phyloP scores from a whole-genome alignment of 148 eudicot species.

The Rhododendron henanense region DNA sequence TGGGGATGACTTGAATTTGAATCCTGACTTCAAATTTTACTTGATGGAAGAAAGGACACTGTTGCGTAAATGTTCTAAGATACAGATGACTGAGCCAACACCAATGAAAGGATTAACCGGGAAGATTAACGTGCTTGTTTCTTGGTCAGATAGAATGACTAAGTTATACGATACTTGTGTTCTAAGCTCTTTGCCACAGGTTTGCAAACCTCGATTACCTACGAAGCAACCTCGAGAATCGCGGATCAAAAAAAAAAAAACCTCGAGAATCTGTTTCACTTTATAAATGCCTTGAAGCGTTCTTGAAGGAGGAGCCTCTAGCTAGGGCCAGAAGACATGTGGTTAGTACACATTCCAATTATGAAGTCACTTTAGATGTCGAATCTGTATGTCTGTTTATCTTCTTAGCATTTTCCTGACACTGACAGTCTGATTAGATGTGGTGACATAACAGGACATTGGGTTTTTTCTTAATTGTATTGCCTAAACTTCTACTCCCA shows the following conservation, averaged over 20 bases:
- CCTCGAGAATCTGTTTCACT: too few species aligned
- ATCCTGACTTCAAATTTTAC: slow-evolving; percentile 40
- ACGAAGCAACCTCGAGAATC: slow-evolving; percentile 41
- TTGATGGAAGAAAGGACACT: slow-evolving; percentile 24
- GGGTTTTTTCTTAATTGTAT: not conserved
- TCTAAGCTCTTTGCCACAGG: slow-evolving; percentile 53
- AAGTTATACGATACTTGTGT: slow-evolving; percentile 43
- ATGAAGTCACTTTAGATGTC: not conserved
- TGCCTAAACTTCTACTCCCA: too few species aligned
- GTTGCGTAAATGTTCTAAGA: slow-evolving; percentile 11
- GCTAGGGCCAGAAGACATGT: slow-evolving; percentile 85
- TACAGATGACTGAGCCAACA: slow-evolving; percentile 42
- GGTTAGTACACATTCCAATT: slow-evolving; percentile 30
- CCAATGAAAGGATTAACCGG: slow-evolving; percentile 16
- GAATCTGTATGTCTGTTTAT: not conserved
- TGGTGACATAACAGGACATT: not conserved
- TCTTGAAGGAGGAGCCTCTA: slow-evolving; percentile 88
- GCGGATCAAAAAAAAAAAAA: too few species aligned
- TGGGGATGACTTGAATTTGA: slow-evolving; percentile 19
- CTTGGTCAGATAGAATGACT: slow-evolving; percentile 55
- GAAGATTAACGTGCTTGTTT: slow-evolving; percentile 45
- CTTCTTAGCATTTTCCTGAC: not conserved
- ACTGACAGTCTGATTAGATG: not conserved
- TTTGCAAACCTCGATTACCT: slow-evolving; percentile 33
- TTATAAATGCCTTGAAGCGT: slow-evolving; percentile 75